phyloP scores from a whole-genome alignment of 2,329 filamentous ascomycete species.

The Xylaria sp. region DNA sequence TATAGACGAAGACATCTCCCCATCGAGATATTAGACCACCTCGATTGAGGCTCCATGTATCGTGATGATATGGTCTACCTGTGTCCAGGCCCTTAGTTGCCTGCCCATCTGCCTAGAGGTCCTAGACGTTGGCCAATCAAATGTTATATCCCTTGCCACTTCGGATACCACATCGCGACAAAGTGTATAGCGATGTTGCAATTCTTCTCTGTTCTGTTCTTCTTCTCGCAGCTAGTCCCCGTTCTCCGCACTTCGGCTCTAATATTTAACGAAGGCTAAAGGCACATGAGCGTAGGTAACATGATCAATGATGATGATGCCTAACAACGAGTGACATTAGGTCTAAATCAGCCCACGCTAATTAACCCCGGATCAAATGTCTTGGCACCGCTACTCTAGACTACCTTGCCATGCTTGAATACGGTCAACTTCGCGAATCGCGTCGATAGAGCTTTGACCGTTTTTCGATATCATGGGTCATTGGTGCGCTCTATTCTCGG shows the following conservation, averaged over 20 bases:
- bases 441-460: background rate
- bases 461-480: background rate
- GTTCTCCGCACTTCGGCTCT: background rate
- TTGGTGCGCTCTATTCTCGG: background rate
- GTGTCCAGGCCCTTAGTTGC: constrained; percentile 4
- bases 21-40: background rate
- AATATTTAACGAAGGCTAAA: background rate
- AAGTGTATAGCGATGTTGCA: background rate
- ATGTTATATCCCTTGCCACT: background rate
- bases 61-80: background rate
- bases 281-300: background rate
- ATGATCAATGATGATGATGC: constrained; percentile 1
- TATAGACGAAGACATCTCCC: constrained; percentile 20
- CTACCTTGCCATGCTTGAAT: background rate
- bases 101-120: constrained; percentile 26
- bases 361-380: background rate
- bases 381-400: constrained; percentile 1
- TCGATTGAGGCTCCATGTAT: constrained; percentile 11
- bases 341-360: constrained; percentile 2
- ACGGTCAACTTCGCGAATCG: background rate
- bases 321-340: background rate
- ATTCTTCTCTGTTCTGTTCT: background rate
- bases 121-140: constrained; percentile 16
- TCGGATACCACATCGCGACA: background rate
- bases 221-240: background rate